Evolutionary conservation across 208 protist species (phyloP).

Genomic region (Strigomonas galati): DNA sequence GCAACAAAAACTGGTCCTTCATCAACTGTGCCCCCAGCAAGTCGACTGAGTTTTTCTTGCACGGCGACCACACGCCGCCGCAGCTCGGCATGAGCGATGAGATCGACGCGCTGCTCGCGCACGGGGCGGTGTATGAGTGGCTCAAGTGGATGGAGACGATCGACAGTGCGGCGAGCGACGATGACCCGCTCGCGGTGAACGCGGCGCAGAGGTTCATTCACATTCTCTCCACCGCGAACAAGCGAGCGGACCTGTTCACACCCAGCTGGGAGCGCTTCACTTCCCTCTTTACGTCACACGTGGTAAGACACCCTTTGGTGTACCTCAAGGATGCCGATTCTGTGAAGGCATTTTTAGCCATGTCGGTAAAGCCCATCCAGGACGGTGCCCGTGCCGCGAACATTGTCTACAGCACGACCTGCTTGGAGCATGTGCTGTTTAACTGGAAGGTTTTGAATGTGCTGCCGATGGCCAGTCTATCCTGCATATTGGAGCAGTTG

Average conservation of each 20-base stretch:
- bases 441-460: conserved; percentile 47
- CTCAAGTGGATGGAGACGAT: conserved; percentile 34
- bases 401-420: conserved; percentile 23
- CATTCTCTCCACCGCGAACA: conserved; percentile 29
- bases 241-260: conserved; percentile 27
- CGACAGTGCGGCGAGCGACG: conserved; percentile 1
- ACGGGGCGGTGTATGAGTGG: conserved; percentile 55
- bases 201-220: conserved; percentile 22
- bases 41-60: conserved; percentile 19
- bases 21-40: conserved; percentile 20
- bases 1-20: conserved; percentile 45
- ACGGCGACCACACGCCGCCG: conserved; percentile 34
- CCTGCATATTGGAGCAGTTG: conserved; percentile 21
- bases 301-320: conserved; percentile 22
- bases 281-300: conserved; percentile 29
- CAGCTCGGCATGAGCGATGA: conserved; percentile 23
- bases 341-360: conserved; percentile 18
- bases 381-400: conserved; percentile 8
- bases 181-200: not conserved
- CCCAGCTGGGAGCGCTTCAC: conserved; percentile 35
- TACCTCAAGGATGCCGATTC: conserved; percentile 28
- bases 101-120: conserved; percentile 38
- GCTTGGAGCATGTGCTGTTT: conserved; percentile 53
- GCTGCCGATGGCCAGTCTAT: conserved; percentile 26
- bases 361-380: conserved; percentile 18